Evolutionary conservation across 345 rosid genomes (phyloP).

Genomic region (Brassica napus): Da-Ae NC_063438.1:847001-847500

Average conservation of each 20-base stretch:
- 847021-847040: not conserved
- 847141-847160: constrained; percentile 17
- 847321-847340: too few relatives aligned
- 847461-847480: too few relatives aligned
- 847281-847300: not conserved
- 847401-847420: too few relatives aligned
- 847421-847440: too few relatives aligned
- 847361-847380: too few relatives aligned
- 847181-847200: constrained; percentile 19
- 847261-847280: constrained; percentile 1
- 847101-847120: constrained; percentile 21
- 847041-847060: not conserved
- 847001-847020: constrained; percentile 1
- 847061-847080: not conserved
- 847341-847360: too few relatives aligned
- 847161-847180: constrained; percentile 22
- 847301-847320: too few relatives aligned
- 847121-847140: constrained; percentile 21
- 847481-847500: too few relatives aligned
- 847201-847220: not conserved
- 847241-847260: not conserved
- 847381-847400: too few relatives aligned
- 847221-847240: not conserved
- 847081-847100: constrained; percentile 5
- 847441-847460: too few relatives aligned